Evolutionary conservation across 2,329 filamentous ascomycete genomes (phyloP).

Genomic region (Monilinia fructigena): DNA sequence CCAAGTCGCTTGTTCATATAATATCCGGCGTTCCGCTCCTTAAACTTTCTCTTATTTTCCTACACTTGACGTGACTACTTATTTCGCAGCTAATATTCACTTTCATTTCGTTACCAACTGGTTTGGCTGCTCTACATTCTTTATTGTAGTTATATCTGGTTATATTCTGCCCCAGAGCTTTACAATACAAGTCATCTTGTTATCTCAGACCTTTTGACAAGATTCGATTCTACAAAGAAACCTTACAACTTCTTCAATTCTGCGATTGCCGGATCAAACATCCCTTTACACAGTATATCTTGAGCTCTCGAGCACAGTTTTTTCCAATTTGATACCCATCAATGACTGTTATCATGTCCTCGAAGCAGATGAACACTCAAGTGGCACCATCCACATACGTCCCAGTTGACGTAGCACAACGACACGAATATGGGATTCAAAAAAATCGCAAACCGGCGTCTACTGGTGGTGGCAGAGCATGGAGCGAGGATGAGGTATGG

Average conservation of each 20-base stretch:
- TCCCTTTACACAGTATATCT: constrained; percentile 32
- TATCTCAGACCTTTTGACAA: constrained; percentile 32
- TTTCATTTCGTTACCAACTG: constrained; percentile 52
- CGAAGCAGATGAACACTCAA: constrained; percentile 40
- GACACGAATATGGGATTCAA: constrained; percentile 58
- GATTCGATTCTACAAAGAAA: constrained; percentile 49
- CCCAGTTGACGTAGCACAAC: constrained; percentile 53
- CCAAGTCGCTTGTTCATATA: constrained; percentile 36
- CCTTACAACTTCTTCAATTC: constrained; percentile 38
- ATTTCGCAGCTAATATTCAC: constrained; percentile 42
- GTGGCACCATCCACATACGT: constrained; percentile 37
- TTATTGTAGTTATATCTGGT: constrained; percentile 43
- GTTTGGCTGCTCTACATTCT: constrained; percentile 54
- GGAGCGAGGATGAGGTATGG: constrained; percentile 79
- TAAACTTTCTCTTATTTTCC: constrained; percentile 34
- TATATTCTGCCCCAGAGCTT: constrained; percentile 36
- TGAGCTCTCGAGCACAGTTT: constrained; percentile 17
- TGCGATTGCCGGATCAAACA: constrained; percentile 39
- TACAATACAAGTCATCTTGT: constrained; percentile 32
- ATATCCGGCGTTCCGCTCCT: constrained; percentile 31
- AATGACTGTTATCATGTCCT: constrained; percentile 39
- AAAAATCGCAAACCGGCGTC: constrained; percentile 68
- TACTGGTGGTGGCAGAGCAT: constrained; percentile 74
- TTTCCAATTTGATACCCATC: constrained; percentile 31
- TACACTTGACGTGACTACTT: constrained; percentile 40